Base-by-base conservation (phyloP, 352 stramenopile genomes). In the Globisporangium paroecandrum region DNA sequence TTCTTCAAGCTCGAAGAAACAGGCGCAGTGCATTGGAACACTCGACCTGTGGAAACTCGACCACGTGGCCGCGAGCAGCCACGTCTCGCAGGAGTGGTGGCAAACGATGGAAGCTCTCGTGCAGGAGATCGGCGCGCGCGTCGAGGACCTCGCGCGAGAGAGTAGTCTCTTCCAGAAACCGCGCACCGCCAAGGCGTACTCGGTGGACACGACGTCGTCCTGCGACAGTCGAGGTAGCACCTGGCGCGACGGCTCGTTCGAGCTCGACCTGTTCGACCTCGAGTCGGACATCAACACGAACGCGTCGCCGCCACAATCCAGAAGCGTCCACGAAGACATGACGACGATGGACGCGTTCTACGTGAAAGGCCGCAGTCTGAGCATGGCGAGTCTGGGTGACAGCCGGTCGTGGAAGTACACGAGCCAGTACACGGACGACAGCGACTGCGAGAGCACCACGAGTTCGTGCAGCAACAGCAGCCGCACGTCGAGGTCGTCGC, bases 1-100 rank as follows among this genome's bases (percentile, higher is more conserved):
- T 18, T 69, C 60, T 6, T 68, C 49, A 1, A 8, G 27, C 51
- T 59, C 38, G 0, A 41, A 43, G 18, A 57, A 73, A 24, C 64
- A 75, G 6, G 69, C 43, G 24, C 59, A 79, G 46, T 85, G 78
- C 65, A 82, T 93, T n/a, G 85, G 77, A 12, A 93, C 85, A 32
- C 68, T 93, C 6, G 85, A 93, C 60, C 47, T 93, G 32, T 93
- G 79, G 81, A 86, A 83, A 24, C 65, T 84, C 1, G 79, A 87
- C 25, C 71, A 73, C 29, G 68, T 86, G 22, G 76, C 72, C 27
- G 79, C 79, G 0, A 88, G 77, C 68, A 87, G 78, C 72, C 76
- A 89, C 59, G 78, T 90, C 25, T 89, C 83, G 5, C 76, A 75
- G 18, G 83, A 90, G 7, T 92, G 82, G 83, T 78, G 83, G 69